phyloP scores from a whole-genome alignment of 140 eudicot genomes.

The Anethum foeniculum region DNA sequence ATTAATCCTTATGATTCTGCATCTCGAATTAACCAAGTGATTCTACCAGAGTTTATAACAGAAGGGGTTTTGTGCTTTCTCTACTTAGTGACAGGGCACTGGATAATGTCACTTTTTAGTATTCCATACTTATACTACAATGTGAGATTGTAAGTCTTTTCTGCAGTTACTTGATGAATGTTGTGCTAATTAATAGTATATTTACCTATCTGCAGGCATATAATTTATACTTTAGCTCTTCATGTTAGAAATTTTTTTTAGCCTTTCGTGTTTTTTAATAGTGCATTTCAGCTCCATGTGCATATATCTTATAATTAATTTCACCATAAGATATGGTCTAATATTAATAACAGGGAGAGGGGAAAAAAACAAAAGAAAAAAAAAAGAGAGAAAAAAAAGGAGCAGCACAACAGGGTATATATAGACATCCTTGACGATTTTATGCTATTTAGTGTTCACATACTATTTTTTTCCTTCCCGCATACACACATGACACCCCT shows the following conservation, averaged over 20 bases:
- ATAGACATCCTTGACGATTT: neutral
- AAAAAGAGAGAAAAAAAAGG: neutral
- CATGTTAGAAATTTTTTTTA: too few species aligned
- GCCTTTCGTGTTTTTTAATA: neutral
- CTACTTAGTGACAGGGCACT: constrained; percentile 51
- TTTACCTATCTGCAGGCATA: neutral
- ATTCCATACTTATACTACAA: constrained; percentile 47
- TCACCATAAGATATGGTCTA: neutral
- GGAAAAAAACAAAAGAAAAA: neutral
- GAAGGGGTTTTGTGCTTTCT: constrained; percentile 44
- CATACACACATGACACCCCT: neutral
- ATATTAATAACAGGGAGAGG: neutral
- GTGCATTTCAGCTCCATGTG: neutral
- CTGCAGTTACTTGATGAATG: neutral
- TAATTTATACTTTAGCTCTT: neutral
- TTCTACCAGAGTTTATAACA: constrained; percentile 45
- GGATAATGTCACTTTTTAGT: constrained; percentile 48
- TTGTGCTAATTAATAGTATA: neutral
- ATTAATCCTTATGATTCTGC: constrained; percentile 62
- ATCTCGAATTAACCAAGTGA: constrained; percentile 42
- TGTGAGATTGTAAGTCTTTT: constrained; percentile 35
- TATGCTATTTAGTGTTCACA: neutral
- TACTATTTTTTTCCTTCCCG: neutral
- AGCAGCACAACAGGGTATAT: neutral
- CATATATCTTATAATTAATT: neutral